A percentile compares a stretch with the other conserved stretches of the same genome.
Evolutionary conservation across 495 filamentous ascomycete species (phyloP).

Genomic region (Talaromyces adpressus): DNA sequence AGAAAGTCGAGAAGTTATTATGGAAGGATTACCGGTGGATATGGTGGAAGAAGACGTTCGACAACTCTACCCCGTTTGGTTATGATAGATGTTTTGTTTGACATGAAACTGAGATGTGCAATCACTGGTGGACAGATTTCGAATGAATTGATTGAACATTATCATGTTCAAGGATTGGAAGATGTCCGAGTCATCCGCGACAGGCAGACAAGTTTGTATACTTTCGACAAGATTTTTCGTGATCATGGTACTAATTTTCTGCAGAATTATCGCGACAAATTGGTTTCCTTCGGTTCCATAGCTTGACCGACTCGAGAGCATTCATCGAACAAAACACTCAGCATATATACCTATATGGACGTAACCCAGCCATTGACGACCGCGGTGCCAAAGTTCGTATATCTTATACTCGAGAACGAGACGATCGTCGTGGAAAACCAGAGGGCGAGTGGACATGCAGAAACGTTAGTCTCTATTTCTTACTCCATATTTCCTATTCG

Average conservation of each 20-base stretch:
- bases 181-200: conserved; percentile 62
- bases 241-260: conserved; percentile 3
- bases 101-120: conserved; percentile 39
- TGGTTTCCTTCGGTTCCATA: conserved; percentile 61
- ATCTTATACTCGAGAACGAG: conserved; percentile 51
- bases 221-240: not conserved
- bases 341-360: conserved; percentile 49
- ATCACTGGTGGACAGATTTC: conserved; percentile 48
- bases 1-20: conserved; percentile 52
- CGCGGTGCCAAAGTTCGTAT: conserved; percentile 53
- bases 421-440: conserved; percentile 43
- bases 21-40: conserved; percentile 53
- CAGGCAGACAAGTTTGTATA: conserved; percentile 52
- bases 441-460: conserved; percentile 75
- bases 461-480: conserved; percentile 43
- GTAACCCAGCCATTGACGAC: conserved; percentile 37
- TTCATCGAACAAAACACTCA: conserved; percentile 66
- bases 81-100: conserved; percentile 12
- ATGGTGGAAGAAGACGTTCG: conserved; percentile 59
- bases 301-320: conserved; percentile 49
- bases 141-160: conserved; percentile 51
- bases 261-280: conserved; percentile 54
- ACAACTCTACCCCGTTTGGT: conserved; percentile 26
- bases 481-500: not conserved
- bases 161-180: conserved; percentile 51